Evolutionary conservation across 1,284 basidiomycete genomes (phyloP).

Genomic region (Apiotrichum laibachii): DNA sequence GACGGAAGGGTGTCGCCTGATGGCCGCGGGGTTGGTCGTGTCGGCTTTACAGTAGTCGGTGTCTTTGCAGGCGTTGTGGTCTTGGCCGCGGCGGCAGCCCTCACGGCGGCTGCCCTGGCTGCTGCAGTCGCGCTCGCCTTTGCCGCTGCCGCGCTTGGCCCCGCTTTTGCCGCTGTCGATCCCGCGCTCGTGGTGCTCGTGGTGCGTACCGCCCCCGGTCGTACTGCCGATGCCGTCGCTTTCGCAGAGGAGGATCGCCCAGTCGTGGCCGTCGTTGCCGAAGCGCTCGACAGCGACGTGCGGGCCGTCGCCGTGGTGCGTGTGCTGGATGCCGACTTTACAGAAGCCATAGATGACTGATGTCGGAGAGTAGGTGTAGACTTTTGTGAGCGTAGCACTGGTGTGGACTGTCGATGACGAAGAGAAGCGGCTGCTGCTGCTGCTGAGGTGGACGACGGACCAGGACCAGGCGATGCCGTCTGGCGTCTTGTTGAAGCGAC

Average conservation of each 20-base stretch:
- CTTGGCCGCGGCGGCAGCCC: not conserved
- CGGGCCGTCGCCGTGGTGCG: slow-evolving; percentile 2
- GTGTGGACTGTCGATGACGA: slow-evolving; percentile 4
- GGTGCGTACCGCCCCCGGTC: not conserved
- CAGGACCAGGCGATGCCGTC: not conserved
- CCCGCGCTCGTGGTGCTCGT: no score
- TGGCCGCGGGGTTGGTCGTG: not conserved
- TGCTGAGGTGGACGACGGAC: not conserved
- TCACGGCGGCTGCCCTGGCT: not conserved
- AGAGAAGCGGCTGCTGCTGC: not conserved
- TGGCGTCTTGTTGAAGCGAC: not conserved
- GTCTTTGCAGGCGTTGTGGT: not conserved
- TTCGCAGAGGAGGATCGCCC: not conserved
- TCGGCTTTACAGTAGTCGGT: not conserved
- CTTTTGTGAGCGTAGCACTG: not conserved
- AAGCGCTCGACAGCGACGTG: not conserved
- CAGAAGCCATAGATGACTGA: slow-evolving; percentile 12
- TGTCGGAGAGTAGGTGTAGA: slow-evolving; percentile 2
- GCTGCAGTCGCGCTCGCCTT: not conserved
- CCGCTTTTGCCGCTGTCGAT: not conserved
- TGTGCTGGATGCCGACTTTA: slow-evolving; percentile 5
- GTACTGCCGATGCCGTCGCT: not conserved
- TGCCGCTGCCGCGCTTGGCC: not conserved
- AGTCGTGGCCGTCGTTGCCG: slow-evolving; percentile 4
- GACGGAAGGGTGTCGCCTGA: not conserved